Conservation (phyloP, 1,284 basidiomycete species). For the Cryptococcus maquisensis region DNA sequence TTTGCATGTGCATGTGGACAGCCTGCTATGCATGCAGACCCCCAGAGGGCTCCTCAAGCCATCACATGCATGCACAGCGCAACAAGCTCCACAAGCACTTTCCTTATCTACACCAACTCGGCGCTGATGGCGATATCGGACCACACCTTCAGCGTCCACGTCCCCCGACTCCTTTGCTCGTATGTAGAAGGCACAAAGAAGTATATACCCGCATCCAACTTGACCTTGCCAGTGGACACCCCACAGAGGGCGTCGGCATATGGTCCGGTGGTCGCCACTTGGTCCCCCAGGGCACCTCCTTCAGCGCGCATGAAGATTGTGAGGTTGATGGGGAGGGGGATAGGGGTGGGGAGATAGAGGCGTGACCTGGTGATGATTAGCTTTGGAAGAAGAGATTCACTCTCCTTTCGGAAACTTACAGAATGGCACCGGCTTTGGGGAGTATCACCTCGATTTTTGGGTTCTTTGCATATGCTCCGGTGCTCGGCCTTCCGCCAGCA, state of each 20-base stretch:
- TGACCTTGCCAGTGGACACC: constrained; percentile 58
- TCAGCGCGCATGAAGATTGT: constrained; percentile 41
- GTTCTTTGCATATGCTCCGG: constrained; percentile 61
- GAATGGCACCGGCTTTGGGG: constrained; percentile 56
- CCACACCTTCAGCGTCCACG: constrained; percentile 18
- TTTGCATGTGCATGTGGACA: too few relatives aligned
- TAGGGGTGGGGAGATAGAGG: constrained; percentile 16
- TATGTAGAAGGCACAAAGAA: constrained; percentile 70
- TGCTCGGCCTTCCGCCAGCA: constrained; percentile 64
- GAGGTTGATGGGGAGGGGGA: constrained; percentile 41
- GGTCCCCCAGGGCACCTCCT: constrained; percentile 47
- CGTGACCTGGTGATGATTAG: constrained; percentile 10
- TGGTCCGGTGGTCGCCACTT: constrained; percentile 66
- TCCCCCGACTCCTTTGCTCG: constrained; percentile 50
- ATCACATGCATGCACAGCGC: too few relatives aligned
- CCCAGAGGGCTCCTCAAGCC: too few relatives aligned
- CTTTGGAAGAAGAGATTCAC: background rate
- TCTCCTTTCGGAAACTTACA: constrained; percentile 52
- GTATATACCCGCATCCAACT: constrained; percentile 62
- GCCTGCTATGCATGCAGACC: too few relatives aligned
- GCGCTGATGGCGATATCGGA: constrained; percentile 14
- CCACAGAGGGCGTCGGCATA: constrained; percentile 69
- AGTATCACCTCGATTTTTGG: constrained; percentile 65
- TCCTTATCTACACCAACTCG: constrained; percentile 5
- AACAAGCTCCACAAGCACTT: background rate